These are phyloP conservation scores for Tuber umbilicatum DNA, from an alignment of 495 filamentous ascomycete species.

Conservation along the genomic window DNA sequence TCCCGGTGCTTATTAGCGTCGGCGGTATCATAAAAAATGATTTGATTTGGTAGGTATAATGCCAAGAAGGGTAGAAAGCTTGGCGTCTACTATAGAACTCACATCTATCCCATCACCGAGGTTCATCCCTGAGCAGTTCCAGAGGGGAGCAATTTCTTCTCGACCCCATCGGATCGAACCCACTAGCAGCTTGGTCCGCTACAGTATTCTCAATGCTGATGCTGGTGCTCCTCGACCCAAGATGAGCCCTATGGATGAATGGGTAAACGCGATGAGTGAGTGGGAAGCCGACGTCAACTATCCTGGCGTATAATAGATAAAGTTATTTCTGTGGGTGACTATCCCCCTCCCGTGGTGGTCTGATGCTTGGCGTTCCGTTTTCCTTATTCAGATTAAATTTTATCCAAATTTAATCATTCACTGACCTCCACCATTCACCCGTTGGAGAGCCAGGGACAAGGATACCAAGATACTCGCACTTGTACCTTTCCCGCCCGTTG, in stretches of 20 bases:
- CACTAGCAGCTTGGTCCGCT: not conserved
- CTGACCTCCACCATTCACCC: too few relatives aligned
- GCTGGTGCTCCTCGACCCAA: not conserved
- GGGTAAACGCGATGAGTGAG: not conserved
- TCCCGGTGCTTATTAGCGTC: too few relatives aligned
- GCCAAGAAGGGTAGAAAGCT: too few relatives aligned
- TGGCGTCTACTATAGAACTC: too few relatives aligned
- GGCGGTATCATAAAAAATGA: too few relatives aligned
- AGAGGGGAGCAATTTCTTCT: not conserved
- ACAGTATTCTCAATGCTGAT: not conserved
- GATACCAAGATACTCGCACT: too few relatives aligned
- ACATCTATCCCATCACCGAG: too few relatives aligned
- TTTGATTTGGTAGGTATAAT: too few relatives aligned
- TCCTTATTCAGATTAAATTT: too few relatives aligned
- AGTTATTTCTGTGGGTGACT: not conserved
- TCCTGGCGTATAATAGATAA: not conserved
- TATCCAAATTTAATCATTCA: too few relatives aligned
- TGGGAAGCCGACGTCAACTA: not conserved
- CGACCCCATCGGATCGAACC: not conserved
- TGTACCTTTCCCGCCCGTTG: too few relatives aligned
- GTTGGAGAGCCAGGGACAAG: too few relatives aligned
- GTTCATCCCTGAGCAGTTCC: not conserved
- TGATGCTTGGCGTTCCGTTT: not conserved
- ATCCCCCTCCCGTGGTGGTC: not conserved
- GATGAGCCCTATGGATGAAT: not conserved